Evolutionary conservation across 2,329 filamentous ascomycete genomes (phyloP).

Genomic region (Clonostachys sp.): DNA sequence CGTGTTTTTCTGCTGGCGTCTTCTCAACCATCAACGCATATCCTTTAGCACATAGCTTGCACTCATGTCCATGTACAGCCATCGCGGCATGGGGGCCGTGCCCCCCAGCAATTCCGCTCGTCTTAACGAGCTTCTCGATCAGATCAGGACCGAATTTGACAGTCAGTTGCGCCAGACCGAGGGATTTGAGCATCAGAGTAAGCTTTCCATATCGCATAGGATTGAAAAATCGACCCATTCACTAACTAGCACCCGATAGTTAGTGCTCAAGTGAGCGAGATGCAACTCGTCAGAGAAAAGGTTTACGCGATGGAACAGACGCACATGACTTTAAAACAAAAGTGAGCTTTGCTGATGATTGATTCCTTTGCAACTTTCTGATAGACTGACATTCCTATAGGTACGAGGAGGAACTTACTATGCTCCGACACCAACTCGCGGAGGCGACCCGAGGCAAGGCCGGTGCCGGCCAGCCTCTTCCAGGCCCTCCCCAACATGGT

Average conservation of each 20-base stretch:
- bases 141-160: slow-evolving; percentile 88
- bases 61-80: slow-evolving; percentile 78
- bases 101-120: slow-evolving; percentile 58
- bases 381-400: slow-evolving; percentile 39
- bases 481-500: slow-evolving; percentile 67
- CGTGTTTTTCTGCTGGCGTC: too few relatives aligned
- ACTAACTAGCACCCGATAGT: slow-evolving; percentile 50
- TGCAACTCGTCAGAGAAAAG: slow-evolving; percentile 90
- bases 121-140: slow-evolving; percentile 86
- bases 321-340: slow-evolving; percentile 83
- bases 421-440: slow-evolving; percentile 83
- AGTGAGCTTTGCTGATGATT: slow-evolving; percentile 53
- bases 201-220: slow-evolving; percentile 32
- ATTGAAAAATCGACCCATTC: slow-evolving; percentile 1
- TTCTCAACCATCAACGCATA: too few relatives aligned
- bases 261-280: slow-evolving; percentile 85
- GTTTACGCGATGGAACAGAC: slow-evolving; percentile 90
- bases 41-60: too few relatives aligned
- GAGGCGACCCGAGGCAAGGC: slow-evolving; percentile 57
- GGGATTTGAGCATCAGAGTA: slow-evolving; percentile 91
- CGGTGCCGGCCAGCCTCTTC: slow-evolving; percentile 49
- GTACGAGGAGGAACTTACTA: slow-evolving; percentile 87
- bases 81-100: slow-evolving; percentile 75
- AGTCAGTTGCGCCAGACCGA: slow-evolving; percentile 74
- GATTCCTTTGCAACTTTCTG: background rate